phyloP scores from a whole-genome alignment of 2,329 filamentous ascomycete genomes.

The Curvularia verruculosa region DNA sequence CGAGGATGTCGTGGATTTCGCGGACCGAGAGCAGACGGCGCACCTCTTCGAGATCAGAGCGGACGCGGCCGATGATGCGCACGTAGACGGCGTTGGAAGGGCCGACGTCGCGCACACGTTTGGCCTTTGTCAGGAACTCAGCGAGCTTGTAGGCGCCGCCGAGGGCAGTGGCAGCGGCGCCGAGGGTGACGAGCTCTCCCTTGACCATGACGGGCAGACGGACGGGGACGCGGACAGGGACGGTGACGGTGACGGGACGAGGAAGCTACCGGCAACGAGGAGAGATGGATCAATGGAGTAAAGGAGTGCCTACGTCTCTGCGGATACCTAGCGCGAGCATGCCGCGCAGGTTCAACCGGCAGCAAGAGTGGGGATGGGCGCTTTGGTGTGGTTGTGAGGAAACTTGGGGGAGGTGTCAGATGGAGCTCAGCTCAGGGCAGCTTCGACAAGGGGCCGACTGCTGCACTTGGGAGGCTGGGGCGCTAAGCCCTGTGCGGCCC shows the following conservation, averaged over 20 bases:
- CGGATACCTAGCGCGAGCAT: conserved; percentile 41
- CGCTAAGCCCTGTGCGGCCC: conserved; percentile 20
- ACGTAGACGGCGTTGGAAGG: conserved; percentile 49
- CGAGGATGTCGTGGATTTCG: conserved; percentile 48
- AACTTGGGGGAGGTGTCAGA: conserved; percentile 17
- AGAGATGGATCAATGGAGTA: conserved; percentile 27
- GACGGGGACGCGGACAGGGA: no score
- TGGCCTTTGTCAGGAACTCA: conserved; percentile 47
- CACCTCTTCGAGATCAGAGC: conserved; percentile 47
- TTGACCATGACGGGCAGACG: conserved; percentile 38
- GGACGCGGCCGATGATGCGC: conserved; percentile 47
- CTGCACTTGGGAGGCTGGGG: conserved; percentile 29
- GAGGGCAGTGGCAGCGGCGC: conserved; percentile 41
- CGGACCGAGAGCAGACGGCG: conserved; percentile 46
- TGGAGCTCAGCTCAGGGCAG: conserved; percentile 16
- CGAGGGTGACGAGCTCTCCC: conserved; percentile 41
- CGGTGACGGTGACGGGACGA: conserved; percentile 6
- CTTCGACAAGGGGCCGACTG: conserved; percentile 8
- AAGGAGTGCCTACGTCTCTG: conserved; percentile 34
- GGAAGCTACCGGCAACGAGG: conserved; percentile 18
- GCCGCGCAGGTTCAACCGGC: conserved; percentile 36
- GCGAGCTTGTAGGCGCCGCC: conserved; percentile 49
- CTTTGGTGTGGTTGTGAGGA: conserved; percentile 22
- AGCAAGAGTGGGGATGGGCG: conserved; percentile 24
- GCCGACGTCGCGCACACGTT: conserved; percentile 46